These are phyloP conservation scores for Nothophaeocryptopus gaeumannii DNA, from an alignment of 2,329 filamentous ascomycete genomes.

Conservation along the genomic window DNA sequence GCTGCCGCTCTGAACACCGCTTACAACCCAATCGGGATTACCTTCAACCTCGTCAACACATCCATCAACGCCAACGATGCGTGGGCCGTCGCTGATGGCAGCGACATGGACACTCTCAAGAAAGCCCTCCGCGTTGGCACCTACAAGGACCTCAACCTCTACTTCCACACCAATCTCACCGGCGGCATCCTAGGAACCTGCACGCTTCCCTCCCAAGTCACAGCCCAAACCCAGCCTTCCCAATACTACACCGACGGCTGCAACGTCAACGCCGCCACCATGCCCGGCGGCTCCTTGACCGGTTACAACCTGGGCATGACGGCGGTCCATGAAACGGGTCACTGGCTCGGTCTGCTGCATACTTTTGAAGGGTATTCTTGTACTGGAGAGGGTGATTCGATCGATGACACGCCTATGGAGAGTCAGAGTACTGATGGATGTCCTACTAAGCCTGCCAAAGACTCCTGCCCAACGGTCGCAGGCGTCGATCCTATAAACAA, in stretches of 20 bases:
- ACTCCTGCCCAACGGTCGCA: constrained; percentile 48
- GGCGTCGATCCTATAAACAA: constrained; percentile 56
- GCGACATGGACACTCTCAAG: constrained; percentile 53
- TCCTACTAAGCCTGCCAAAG: constrained; percentile 47
- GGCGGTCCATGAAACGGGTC: constrained; percentile 49
- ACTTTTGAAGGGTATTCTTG: constrained; percentile 48
- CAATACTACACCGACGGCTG: constrained; percentile 55
- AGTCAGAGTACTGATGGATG: constrained; percentile 53
- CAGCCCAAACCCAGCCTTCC: constrained; percentile 29
- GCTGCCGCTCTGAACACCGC: constrained; percentile 40
- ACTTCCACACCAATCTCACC: constrained; percentile 56
- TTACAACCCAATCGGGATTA: constrained; percentile 52
- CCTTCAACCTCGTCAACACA: constrained; percentile 50
- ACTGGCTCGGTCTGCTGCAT: constrained; percentile 49
- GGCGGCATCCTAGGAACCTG: constrained; percentile 54
- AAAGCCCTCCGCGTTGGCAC: constrained; percentile 51
- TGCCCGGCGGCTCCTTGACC: constrained; percentile 50
- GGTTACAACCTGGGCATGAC: constrained; percentile 52
- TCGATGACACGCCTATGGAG: constrained; percentile 45
- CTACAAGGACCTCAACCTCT: constrained; percentile 57
- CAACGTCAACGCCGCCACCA: constrained; percentile 56
- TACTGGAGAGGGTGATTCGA: constrained; percentile 45
- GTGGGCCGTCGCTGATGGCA: constrained; percentile 51
- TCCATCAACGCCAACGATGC: constrained; percentile 53
- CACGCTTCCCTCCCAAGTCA: constrained; percentile 46